Evolutionary conservation across 805 yeast genomes (phyloP).

Genomic region (Clavispora vitiphila): DNA sequence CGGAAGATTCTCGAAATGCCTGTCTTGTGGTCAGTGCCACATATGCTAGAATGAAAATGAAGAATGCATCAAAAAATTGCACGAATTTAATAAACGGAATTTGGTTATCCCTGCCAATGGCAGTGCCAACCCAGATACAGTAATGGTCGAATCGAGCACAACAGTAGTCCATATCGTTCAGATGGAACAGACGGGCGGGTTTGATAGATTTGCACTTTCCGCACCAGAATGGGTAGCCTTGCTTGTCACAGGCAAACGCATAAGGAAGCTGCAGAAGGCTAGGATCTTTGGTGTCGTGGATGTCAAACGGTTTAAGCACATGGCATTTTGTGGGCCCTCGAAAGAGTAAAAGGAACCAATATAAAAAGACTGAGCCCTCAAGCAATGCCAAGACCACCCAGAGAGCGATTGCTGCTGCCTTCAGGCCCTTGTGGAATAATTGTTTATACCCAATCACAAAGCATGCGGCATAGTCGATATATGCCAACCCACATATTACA

Average conservation of each 20-base stretch:
- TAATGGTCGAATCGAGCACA: conserved; percentile 79
- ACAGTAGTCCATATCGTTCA: conserved; percentile 50
- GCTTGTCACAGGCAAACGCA: conserved; percentile 59
- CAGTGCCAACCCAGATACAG: conserved; percentile 72
- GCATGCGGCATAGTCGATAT: conserved; percentile 9
- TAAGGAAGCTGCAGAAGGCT: conserved; percentile 44
- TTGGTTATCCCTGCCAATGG: conserved; percentile 67
- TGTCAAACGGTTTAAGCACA: conserved; percentile 29
- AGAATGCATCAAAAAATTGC: conserved; percentile 29
- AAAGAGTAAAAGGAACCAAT: conserved; percentile 42
- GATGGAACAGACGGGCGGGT: conserved; percentile 67
- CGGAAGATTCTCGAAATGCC: conserved; percentile 19
- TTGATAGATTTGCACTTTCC: conserved; percentile 60
- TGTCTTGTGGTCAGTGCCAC: conserved; percentile 19
- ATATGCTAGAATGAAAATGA: conserved; percentile 25
- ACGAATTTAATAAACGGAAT: conserved; percentile 52
- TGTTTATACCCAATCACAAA: conserved; percentile 12
- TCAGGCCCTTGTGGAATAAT: conserved; percentile 5
- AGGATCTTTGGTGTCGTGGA: conserved; percentile 14
- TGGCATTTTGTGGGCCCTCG: conserved; percentile 58
- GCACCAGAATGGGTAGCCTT: conserved; percentile 79
- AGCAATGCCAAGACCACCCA: conserved; percentile 10
- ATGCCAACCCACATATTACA: conserved; percentile 5
- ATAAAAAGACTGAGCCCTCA: conserved; percentile 10
- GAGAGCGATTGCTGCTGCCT: conserved; percentile 10